phyloP scores from a whole-genome alignment of 345 rosid genomes.

The Dipteronia dyeriana region DNA sequence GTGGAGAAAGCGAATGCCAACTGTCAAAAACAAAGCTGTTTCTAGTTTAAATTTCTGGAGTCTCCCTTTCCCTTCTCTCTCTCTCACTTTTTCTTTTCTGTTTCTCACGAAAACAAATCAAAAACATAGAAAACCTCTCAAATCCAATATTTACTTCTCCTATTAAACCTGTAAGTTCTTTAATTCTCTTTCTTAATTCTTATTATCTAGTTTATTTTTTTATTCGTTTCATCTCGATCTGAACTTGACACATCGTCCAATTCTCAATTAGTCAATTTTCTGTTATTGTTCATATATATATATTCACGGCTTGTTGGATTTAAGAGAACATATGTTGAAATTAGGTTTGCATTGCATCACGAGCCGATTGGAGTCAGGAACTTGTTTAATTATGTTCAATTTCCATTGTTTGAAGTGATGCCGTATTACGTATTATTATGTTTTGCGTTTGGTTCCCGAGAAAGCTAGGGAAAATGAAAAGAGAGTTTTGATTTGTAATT shows the following conservation, averaged over 20 bases:
- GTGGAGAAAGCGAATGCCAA: slow-evolving; percentile 25
- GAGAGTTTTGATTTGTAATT: slow-evolving; percentile 3
- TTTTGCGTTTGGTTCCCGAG: slow-evolving; percentile 14
- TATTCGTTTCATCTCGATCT: slow-evolving; percentile 6
- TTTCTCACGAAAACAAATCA: not conserved
- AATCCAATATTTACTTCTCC: not conserved
- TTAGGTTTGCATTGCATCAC: slow-evolving; percentile 17
- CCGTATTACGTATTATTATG: not conserved
- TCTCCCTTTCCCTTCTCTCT: not conserved
- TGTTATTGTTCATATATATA: not conserved
- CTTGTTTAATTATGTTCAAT: not conserved
- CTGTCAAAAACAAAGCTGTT: slow-evolving; percentile 13
- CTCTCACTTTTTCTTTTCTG: not conserved
- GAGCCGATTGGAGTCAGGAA: not conserved
- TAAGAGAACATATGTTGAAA: not conserved
- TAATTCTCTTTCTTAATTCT: not conserved
- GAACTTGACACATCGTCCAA: not conserved
- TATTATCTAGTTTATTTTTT: not conserved
- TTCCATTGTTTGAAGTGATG: not conserved
- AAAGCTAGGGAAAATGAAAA: not conserved
- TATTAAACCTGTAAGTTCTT: slow-evolving; percentile 23
- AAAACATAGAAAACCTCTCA: not conserved
- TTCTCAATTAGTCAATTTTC: not conserved
- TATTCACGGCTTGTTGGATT: slow-evolving; percentile 1
- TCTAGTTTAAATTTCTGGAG: slow-evolving; percentile 3